These are phyloP conservation scores for Miamiensis avidus DNA, from an alignment of 169 alveolate species.

Conservation along the genomic window DNA sequence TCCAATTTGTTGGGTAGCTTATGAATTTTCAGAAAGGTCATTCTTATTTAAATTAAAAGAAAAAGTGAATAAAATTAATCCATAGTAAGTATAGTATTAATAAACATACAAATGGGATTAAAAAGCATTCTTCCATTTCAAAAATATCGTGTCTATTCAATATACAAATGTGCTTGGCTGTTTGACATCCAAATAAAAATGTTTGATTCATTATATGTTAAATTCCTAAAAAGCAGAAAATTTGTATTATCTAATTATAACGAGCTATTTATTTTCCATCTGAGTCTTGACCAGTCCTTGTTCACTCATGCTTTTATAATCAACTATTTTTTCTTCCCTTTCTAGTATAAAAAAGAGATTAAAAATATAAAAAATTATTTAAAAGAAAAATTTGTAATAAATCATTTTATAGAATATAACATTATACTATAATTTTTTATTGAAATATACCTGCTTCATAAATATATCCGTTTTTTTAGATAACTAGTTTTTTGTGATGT, in stretches of 20 bases:
- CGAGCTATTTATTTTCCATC: neutral
- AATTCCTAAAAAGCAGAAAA: slow-evolving; percentile 24
- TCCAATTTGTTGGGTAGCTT: neutral
- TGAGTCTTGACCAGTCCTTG: neutral
- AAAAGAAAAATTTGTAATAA: no score
- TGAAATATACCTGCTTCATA: neutral
- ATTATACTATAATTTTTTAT: neutral
- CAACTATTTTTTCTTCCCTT: no score
- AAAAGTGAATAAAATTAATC: neutral
- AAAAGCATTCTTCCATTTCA: neutral
- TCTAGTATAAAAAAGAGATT: no score
- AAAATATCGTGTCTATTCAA: slow-evolving; percentile 22
- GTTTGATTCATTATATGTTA: slow-evolving; percentile 2
- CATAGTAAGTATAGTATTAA: neutral
- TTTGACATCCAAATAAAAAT: slow-evolving; percentile 7
- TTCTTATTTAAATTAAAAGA: neutral
- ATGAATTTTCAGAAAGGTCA: neutral
- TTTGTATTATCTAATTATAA: neutral
- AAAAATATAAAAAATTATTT: no score
- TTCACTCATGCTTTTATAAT: neutral
- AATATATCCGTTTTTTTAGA: neutral
- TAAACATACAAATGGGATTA: neutral
- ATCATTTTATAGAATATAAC: no score
- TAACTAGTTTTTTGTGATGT: neutral
- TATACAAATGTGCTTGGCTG: neutral